Conservation (phyloP, 1,284 basidiomycete genomes). For the Hypsizygus ulmarius region DNA sequence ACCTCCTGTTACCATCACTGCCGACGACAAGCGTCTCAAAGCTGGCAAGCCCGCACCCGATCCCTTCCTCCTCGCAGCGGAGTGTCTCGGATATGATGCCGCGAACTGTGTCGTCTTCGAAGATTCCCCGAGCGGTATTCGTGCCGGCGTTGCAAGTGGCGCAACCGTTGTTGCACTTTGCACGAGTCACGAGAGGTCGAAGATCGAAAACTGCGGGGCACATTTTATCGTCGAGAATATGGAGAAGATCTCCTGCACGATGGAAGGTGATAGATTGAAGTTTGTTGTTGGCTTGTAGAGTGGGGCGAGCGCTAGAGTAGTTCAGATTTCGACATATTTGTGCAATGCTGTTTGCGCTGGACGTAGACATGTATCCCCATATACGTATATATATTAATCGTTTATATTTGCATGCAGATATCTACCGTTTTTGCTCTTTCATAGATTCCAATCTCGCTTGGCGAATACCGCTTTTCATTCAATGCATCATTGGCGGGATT, state of each 20-base stretch:
- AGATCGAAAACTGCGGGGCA: constrained; percentile 63
- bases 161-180: constrained; percentile 77
- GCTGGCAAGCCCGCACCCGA: constrained; percentile 70
- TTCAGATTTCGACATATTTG: too few species aligned
- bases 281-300: constrained; percentile 25
- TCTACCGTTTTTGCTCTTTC: constrained; percentile 86
- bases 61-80: constrained; percentile 73
- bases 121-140: constrained; percentile 73
- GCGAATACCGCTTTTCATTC: constrained; percentile 81
- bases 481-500: constrained; percentile 84
- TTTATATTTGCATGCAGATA: background rate
- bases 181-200: constrained; percentile 57
- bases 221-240: constrained; percentile 66
- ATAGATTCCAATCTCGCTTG: constrained; percentile 79
- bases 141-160: constrained; percentile 69
- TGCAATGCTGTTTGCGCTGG: too few species aligned
- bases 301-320: too few species aligned
- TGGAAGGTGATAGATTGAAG: constrained; percentile 39
- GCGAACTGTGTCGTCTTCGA: constrained; percentile 69
- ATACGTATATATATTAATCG: background rate
- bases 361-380: too few species aligned
- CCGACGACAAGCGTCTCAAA: constrained; percentile 70
- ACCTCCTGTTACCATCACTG: constrained; percentile 74
- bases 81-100: constrained; percentile 64
- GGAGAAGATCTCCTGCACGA: constrained; percentile 49